phyloP scores from a whole-genome alignment of 2,329 filamentous ascomycete genomes.

The Clonostachys rhizophaga region DNA sequence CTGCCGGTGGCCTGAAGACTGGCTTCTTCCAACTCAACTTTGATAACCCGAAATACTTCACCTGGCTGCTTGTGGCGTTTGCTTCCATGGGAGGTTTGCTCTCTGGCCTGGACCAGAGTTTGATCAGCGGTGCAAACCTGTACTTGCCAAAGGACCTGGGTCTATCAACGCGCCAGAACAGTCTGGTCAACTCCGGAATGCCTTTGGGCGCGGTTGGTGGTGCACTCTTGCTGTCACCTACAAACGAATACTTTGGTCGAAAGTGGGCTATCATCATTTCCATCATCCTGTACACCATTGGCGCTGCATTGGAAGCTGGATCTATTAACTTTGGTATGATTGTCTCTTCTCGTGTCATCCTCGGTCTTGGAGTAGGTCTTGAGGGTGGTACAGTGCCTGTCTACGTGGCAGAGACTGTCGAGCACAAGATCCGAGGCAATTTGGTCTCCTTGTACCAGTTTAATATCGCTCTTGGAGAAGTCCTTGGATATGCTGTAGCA shows the following conservation, averaged over 20 bases:
- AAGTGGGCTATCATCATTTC: conserved; percentile 67
- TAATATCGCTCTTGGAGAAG: conserved; percentile 71
- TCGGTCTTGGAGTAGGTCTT: conserved; percentile 67
- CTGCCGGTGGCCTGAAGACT: too few species aligned
- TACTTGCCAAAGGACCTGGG: conserved; percentile 56
- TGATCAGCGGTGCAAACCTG: conserved; percentile 29
- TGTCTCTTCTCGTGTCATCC: conserved; percentile 59
- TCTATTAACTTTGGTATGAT: conserved; percentile 65
- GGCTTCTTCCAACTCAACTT: too few species aligned
- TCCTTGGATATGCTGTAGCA: conserved; percentile 67
- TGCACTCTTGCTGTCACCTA: conserved; percentile 60
- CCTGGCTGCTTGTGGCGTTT: not conserved
- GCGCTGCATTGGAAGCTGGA: conserved; percentile 63
- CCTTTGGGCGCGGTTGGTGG: conserved; percentile 68
- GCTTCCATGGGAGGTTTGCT: not conserved
- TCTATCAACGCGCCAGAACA: conserved; percentile 52
- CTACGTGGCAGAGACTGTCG: conserved; percentile 70
- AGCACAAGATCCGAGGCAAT: conserved; percentile 63
- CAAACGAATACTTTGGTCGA: conserved; percentile 64
- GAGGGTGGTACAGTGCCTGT: conserved; percentile 72
- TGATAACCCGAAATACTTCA: not conserved
- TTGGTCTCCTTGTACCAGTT: conserved; percentile 71
- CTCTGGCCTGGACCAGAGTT: not conserved
- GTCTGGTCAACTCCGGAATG: conserved; percentile 66
- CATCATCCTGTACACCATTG: conserved; percentile 65